Base-by-base conservation (phyloP, 2,329 filamentous ascomycete genomes). In the Penicillium sp. region DNA sequence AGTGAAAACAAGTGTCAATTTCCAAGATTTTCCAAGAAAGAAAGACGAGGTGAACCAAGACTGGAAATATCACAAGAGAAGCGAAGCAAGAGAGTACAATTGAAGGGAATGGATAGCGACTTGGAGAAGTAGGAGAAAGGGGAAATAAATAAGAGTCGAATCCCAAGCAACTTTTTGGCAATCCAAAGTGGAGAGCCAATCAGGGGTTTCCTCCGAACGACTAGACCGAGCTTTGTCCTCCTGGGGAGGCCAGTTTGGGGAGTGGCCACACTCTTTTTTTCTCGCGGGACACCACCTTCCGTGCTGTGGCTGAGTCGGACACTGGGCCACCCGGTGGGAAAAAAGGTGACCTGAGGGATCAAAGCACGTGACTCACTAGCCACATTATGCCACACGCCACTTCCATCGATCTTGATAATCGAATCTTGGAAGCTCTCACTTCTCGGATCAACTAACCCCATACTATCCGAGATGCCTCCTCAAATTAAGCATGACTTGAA, bases 401-500 rank as follows among this genome's bases (percentile, higher is more conserved):
- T 48, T 51, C 38, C n/a, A 29, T 50, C 29, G 38, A 48, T 42
- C n/a, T 57, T 57, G 53, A 56, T 57, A 59, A 53, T 59, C 50
- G 45, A 48, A 17, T 19, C 13, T 33, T n/a, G 15, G 31, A 17
- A 52, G 35, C 46, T 59, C 54, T 53, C 54, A 53, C 19, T 21
- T 42, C 23, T 31, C 23, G 35, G 37, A 53, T 35, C 19, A 13
- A 37, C 31, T 19, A n/a, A 37, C 41, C 6, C 5, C 25, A 47
- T 41, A 48, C 41, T 43, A 50, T 50, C 21, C 38, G 67, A 52
- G 47, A 76, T 74, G 56, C 93, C 95, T 87, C 89, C 92, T 13
- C 92, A 96, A 75, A 97, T 97, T 74, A 97, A 97, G 77, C 90
- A 95, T 74, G 93, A 97, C 73, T 84, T 97, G 47, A 97, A 97